Evolutionary conservation across 1,284 basidiomycete genomes (phyloP), one percentile per base, ranked within the genome.

Genomic region (Apiotrichum gamsii): DNA sequence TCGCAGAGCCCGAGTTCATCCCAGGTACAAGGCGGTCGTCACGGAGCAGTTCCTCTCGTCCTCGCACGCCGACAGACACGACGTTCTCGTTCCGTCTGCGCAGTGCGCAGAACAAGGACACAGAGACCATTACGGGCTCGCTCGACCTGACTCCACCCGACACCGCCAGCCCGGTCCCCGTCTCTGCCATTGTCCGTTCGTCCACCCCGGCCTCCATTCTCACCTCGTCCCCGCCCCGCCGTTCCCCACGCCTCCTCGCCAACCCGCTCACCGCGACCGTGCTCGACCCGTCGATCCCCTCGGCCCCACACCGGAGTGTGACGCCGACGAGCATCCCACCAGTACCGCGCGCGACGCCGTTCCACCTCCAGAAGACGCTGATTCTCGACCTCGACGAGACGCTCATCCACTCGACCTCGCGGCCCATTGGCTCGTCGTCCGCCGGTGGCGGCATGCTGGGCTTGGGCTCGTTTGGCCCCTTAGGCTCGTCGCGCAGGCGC

Each of bases 361-460:
- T 91, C 60, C 85, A 85, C 63, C 75, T 81, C 18, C 87, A 82
- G 37, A 96, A 96, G 76, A 94, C 90, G 0, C 81, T 96, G 24
- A 90, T 96, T 18, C 81, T 98, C 39, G 94, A 98, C 73, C 77
- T 98, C 33, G 94, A 98, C 70, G 94, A 98, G 74, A 98, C 94
- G 1, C 81, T 98, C 47, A 97, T 98, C 51, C 94, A 98, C 67
- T 96, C 93, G 2, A 98, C 91, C 0, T 89, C 89, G 21, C 79
- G 89, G 33, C 87, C 85, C 20, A 77, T 71, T 35, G 53, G 56
- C 23, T 46, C 71, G 70, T 47, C 75, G 74, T 44, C 65, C 74
- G 65, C 60, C 3, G 69, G 70, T 14, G 65, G 65, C 32, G 81
- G 83, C 19, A 72, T 87, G 24, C 76, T 89, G 50, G 82, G 83